Evolutionary conservation across 169 alveolate genomes (phyloP).

Genomic region (Plasmodium vinckei): DNA sequence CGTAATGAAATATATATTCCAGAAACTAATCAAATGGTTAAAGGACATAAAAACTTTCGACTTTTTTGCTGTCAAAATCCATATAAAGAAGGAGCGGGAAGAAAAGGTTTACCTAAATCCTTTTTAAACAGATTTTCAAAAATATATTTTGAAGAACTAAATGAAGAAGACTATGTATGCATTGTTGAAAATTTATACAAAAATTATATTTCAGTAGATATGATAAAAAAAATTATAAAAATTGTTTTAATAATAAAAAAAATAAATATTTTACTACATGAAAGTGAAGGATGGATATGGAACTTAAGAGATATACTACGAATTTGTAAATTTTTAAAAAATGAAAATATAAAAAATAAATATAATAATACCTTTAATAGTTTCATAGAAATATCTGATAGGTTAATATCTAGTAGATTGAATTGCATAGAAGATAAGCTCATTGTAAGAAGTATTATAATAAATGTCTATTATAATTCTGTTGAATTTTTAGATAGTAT

Average conservation of each 20-base stretch:
- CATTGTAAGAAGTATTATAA: conserved; percentile 39
- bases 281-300: conserved; percentile 87
- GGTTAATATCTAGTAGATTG: conserved; percentile 49
- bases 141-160: conserved; percentile 92
- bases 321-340: conserved; percentile 27
- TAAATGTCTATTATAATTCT: conserved; percentile 9
- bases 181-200: conserved; percentile 88
- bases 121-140: conserved; percentile 98
- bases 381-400: conserved; percentile 25
- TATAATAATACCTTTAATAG: not conserved
- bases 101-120: conserved; percentile 99
- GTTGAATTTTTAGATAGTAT: conserved; percentile 10
- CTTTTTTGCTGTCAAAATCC: conserved; percentile 99
- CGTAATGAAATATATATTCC: conserved; percentile 97
- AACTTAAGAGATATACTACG: conserved; percentile 85
- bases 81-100: conserved; percentile 96
- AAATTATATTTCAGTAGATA: conserved; percentile 9
- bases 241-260: conserved; percentile 71
- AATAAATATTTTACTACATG: conserved; percentile 74
- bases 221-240: conserved; percentile 60
- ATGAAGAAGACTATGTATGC: conserved; percentile 87
- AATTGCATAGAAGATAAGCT: conserved; percentile 25
- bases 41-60: conserved; percentile 95
- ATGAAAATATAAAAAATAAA: not conserved
- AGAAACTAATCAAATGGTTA: conserved; percentile 93